Conservation (phyloP, 495 filamentous ascomycete species). For the Tuber magnatum region DNA sequence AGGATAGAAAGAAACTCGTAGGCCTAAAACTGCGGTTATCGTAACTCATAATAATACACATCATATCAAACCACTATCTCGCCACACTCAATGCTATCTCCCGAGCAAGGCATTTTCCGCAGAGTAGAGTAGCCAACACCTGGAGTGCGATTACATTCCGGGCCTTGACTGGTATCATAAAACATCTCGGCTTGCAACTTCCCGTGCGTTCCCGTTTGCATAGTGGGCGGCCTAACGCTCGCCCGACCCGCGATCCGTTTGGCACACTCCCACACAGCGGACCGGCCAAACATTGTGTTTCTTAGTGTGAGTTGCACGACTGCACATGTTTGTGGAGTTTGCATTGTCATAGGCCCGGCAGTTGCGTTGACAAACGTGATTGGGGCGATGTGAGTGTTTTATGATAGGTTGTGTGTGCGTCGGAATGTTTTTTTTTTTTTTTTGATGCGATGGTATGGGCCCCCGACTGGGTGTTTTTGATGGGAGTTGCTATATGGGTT, state of each 20-base stretch:
- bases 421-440: too few relatives aligned
- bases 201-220: neutral
- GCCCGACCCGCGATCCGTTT: neutral
- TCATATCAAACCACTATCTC: neutral
- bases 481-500: neutral
- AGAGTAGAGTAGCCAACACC: neutral
- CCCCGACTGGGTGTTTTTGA: neutral
- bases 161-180: neutral
- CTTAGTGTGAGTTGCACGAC: neutral
- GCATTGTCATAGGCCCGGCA: neutral
- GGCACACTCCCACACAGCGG: neutral
- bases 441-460: neutral
- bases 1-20: neutral
- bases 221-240: neutral
- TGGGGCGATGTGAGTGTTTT: neutral
- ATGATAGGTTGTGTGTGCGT: neutral
- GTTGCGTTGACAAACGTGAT: neutral
- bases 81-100: neutral
- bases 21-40: too few relatives aligned
- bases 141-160: neutral
- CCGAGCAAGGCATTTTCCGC: neutral
- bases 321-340: neutral
- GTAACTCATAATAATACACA: too few relatives aligned
- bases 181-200: neutral
- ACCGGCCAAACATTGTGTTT: neutral